Percentiles rank a stretch among this genome's conserved stretches.
phyloP scores from a whole-genome alignment of 2,329 filamentous ascomycete genomes.

The Claviceps citrina region DNA sequence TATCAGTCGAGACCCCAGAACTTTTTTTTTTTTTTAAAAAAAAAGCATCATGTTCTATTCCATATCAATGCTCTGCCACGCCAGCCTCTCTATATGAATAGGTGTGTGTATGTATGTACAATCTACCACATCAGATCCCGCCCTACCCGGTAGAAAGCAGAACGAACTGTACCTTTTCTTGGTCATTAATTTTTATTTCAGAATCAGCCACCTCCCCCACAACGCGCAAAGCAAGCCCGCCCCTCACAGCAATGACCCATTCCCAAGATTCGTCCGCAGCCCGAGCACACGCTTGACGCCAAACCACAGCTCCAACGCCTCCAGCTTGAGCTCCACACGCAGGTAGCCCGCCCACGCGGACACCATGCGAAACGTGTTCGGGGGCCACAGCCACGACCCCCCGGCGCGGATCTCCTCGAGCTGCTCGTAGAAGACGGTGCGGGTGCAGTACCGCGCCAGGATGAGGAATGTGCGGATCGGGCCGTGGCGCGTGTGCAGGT shows the following conservation, averaged over 20 bases:
- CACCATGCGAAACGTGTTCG: conserved; percentile 38
- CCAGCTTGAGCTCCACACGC: conserved; percentile 47
- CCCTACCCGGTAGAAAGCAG: background rate
- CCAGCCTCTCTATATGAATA: background rate
- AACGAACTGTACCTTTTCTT: no score
- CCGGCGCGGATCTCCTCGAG: conserved; percentile 38
- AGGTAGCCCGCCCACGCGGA: conserved; percentile 43
- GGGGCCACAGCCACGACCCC: conserved; percentile 43
- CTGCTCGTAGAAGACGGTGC: conserved; percentile 50
- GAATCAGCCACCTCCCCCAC: no score
- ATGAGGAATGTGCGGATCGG: conserved; percentile 53
- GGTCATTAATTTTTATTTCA: no score
- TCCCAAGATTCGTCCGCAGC: conserved; percentile 15
- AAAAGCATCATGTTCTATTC: background rate
- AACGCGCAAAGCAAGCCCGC: background rate
- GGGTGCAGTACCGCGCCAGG: conserved; percentile 50
- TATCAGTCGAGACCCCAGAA: no score
- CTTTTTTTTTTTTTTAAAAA: background rate
- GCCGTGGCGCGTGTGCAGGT: conserved; percentile 57
- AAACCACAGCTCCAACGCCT: conserved; percentile 48
- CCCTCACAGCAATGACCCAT: conserved; percentile 10
- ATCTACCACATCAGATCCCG: background rate
- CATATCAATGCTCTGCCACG: background rate
- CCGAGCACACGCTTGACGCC: conserved; percentile 34
- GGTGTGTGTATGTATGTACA: background rate